Percentiles rank a stretch among this genome's conserved stretches.
Conservation (phyloP, 2,329 filamentous ascomycete species). For the Dactylella cylindrospora region DNA sequence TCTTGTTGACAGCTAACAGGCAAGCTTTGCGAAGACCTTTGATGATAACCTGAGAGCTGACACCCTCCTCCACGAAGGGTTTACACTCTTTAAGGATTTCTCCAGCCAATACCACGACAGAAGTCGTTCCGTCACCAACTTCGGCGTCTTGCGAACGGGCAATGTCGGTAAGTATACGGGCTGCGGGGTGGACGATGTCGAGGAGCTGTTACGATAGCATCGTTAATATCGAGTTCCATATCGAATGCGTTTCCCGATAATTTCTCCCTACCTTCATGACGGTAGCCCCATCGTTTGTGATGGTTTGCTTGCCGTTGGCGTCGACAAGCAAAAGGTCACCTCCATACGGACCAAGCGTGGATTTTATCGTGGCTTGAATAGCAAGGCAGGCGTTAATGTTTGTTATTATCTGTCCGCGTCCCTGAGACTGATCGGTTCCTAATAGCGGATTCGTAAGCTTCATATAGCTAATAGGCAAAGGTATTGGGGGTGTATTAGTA, state of each 20-base stretch:
- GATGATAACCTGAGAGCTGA: slow-evolving; percentile 96
- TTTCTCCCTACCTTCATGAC: slow-evolving; percentile 80
- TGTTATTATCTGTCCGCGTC: slow-evolving; percentile 91
- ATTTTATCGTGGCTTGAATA: slow-evolving; percentile 93
- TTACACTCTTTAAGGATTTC: slow-evolving; percentile 97
- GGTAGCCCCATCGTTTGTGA: slow-evolving; percentile 97
- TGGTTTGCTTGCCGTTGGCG: slow-evolving; percentile 91
- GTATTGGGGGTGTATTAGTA: slow-evolving; percentile 55
- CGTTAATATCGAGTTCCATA: slow-evolving; percentile 1
- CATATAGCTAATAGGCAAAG: neutral
- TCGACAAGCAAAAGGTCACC: slow-evolving; percentile 95
- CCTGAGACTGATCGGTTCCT: slow-evolving; percentile 97
- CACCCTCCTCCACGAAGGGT: slow-evolving; percentile 92
- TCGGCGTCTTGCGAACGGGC: slow-evolving; percentile 98
- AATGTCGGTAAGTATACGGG: slow-evolving; percentile 95
- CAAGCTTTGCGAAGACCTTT: slow-evolving; percentile 89
- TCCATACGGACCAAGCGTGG: slow-evolving; percentile 92
- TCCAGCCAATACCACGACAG: slow-evolving; percentile 93
- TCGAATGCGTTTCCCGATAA: slow-evolving; percentile 6
- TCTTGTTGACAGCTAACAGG: slow-evolving; percentile 92
- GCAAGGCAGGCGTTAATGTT: slow-evolving; percentile 99
- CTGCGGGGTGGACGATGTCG: slow-evolving; percentile 96
- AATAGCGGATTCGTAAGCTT: slow-evolving; percentile 3
- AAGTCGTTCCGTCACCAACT: slow-evolving; percentile 96
- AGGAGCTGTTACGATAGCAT: slow-evolving; percentile 65